Conservation (phyloP, 768 basidiomycete genomes). For the Boletus rubroflammeus region DNA sequence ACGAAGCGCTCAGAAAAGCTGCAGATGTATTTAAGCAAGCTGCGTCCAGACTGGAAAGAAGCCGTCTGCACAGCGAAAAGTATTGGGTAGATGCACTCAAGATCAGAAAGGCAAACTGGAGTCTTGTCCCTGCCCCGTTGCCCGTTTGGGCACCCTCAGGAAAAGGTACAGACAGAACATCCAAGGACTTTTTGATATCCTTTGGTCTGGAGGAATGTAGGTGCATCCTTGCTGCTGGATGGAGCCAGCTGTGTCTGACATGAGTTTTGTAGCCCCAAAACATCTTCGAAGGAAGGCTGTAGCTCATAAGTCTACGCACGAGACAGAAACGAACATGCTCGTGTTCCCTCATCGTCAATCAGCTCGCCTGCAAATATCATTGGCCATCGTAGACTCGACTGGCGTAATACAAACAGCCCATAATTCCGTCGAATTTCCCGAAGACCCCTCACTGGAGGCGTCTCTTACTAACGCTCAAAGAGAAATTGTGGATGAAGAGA, state of each 20-base stretch:
- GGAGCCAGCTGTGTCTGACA: neutral
- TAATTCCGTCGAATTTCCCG: slow-evolving; percentile 34
- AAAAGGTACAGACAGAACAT: slow-evolving; percentile 75
- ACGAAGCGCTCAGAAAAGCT: slow-evolving; percentile 73
- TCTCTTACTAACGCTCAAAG: slow-evolving; percentile 58
- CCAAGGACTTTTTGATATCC: slow-evolving; percentile 76
- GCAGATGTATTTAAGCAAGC: slow-evolving; percentile 67
- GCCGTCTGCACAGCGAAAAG: slow-evolving; percentile 57
- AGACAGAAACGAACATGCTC: slow-evolving; percentile 41
- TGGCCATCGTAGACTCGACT: slow-evolving; percentile 36
- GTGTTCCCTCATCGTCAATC: slow-evolving; percentile 64
- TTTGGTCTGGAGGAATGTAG: slow-evolving; percentile 81
- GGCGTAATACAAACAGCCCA: slow-evolving; percentile 34
- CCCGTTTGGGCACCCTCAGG: slow-evolving; percentile 66
- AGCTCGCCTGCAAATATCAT: slow-evolving; percentile 59
- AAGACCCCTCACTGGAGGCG: slow-evolving; percentile 43
- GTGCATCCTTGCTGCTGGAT: slow-evolving; percentile 25
- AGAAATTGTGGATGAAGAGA: slow-evolving; percentile 77
- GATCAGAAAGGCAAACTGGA: slow-evolving; percentile 76
- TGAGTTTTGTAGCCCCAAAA: slow-evolving; percentile 49
- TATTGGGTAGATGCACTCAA: slow-evolving; percentile 84
- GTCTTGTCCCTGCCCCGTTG: slow-evolving; percentile 73
- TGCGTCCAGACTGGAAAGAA: slow-evolving; percentile 63
- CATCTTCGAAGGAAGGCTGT: slow-evolving; percentile 65
- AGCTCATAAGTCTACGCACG: slow-evolving; percentile 58